phyloP scores from a whole-genome alignment of 2,329 filamentous ascomycete species.

The Sporothrix variecibatus region DNA sequence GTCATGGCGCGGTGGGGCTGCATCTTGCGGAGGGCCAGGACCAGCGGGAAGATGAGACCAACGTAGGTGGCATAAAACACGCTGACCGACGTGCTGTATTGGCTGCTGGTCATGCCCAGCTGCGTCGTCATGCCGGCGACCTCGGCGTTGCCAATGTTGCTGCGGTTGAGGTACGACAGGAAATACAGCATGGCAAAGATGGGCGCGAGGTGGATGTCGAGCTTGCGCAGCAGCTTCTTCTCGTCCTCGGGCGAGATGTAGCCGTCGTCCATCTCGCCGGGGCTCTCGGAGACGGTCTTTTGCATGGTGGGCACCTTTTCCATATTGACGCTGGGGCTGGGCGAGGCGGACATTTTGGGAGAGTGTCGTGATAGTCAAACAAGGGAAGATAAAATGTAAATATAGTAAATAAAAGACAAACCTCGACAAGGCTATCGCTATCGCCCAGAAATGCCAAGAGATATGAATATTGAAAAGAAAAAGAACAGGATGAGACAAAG shows the following conservation, averaged over 20 bases:
- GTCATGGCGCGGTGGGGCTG: constrained; percentile 59
- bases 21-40: not conserved
- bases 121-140: constrained; percentile 51
- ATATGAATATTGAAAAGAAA: too few species aligned
- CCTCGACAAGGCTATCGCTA: too few species aligned
- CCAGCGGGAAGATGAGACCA: constrained; percentile 31
- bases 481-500: too few species aligned
- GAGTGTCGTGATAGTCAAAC: too few species aligned
- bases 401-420: too few species aligned
- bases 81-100: constrained; percentile 62
- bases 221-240: constrained; percentile 4
- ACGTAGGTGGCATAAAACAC: constrained; percentile 49
- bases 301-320: not conserved
- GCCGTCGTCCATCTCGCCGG: not conserved
- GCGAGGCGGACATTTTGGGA: not conserved
- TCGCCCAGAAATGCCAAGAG: too few species aligned
- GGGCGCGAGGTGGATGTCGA: constrained; percentile 43
- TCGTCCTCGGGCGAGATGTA: not conserved
- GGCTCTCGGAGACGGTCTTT: not conserved
- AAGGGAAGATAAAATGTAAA: too few species aligned
- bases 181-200: constrained; percentile 63
- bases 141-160: constrained; percentile 35
- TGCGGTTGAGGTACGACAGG: constrained; percentile 65
- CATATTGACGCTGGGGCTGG: not conserved
- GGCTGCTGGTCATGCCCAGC: constrained; percentile 51